Evolutionary conservation across 2,329 filamentous ascomycete genomes (phyloP).

Genomic region (Periconia digitata): DNA sequence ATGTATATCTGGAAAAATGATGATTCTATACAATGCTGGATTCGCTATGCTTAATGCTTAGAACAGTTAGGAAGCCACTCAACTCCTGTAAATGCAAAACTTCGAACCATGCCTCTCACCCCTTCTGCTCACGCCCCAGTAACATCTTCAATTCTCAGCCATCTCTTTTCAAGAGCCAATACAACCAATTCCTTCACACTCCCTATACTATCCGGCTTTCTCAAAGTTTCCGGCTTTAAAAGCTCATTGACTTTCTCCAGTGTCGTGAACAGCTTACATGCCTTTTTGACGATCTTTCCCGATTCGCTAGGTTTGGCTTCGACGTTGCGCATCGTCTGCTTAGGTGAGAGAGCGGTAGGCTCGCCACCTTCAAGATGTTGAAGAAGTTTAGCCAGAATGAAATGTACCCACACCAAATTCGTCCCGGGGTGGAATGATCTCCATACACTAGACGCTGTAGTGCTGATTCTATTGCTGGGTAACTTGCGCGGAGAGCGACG

Average conservation of each 20-base stretch:
- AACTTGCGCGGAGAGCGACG: slow-evolving; percentile 4
- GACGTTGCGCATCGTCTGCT: slow-evolving; percentile 18
- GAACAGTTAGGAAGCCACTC: not conserved
- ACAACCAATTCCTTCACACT: slow-evolving; percentile 40
- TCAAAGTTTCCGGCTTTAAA: slow-evolving; percentile 43
- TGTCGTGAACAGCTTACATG: slow-evolving; percentile 39
- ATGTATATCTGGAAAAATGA: not conserved
- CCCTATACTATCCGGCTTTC: slow-evolving; percentile 19
- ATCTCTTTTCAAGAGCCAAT: slow-evolving; percentile 35
- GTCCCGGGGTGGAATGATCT: slow-evolving; percentile 59
- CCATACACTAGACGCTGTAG: slow-evolving; percentile 45
- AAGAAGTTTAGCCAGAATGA: slow-evolving; percentile 60
- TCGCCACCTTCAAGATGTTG: slow-evolving; percentile 33
- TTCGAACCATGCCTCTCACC: not conserved
- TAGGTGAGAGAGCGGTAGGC: slow-evolving; percentile 20
- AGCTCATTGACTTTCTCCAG: slow-evolving; percentile 40
- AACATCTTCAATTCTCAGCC: slow-evolving; percentile 39
- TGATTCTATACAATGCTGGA: not conserved
- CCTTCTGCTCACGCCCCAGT: slow-evolving; percentile 8
- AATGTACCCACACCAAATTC: slow-evolving; percentile 66
- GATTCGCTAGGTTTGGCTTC: slow-evolving; percentile 11
- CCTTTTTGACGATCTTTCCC: slow-evolving; percentile 37
- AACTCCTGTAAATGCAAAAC: not conserved
- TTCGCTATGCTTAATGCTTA: not conserved
- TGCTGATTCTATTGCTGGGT: not conserved